phyloP scores from a whole-genome alignment of 768 basidiomycete species.

The Leucogyrophana mollusca region DNA sequence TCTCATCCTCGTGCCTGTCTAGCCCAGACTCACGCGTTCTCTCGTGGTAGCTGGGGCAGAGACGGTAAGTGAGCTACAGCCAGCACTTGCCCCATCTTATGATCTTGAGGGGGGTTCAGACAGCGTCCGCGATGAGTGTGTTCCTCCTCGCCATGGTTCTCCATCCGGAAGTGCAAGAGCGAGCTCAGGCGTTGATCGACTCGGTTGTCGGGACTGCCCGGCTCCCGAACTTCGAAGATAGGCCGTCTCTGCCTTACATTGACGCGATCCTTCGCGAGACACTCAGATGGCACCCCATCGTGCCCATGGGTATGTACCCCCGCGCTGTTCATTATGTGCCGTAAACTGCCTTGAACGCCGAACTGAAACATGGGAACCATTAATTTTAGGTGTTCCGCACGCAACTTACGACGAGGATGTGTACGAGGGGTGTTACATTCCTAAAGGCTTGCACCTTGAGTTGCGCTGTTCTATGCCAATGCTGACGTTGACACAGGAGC shows the following conservation, averaged over 20 bases:
- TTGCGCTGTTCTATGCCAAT: too few species aligned
- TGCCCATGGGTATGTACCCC: constrained; percentile 3
- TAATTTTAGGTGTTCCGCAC: neutral
- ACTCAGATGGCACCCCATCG: constrained; percentile 21
- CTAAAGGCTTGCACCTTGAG: constrained; percentile 8
- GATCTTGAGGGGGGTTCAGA: neutral
- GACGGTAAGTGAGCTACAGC: constrained; percentile 1
- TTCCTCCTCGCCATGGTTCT: constrained; percentile 11
- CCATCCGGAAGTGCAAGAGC: constrained; percentile 8
- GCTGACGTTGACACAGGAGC: neutral
- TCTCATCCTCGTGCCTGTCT: neutral
- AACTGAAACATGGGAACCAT: neutral
- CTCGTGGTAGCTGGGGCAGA: constrained; percentile 3
- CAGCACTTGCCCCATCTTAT: neutral
- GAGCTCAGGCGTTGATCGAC: constrained; percentile 19
- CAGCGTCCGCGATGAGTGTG: constrained; percentile 1
- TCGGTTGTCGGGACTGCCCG: constrained; percentile 4
- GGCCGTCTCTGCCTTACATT: constrained; percentile 19
- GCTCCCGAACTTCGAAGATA: constrained; percentile 12
- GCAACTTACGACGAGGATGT: constrained; percentile 1
- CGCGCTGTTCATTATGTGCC: neutral
- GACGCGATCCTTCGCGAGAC: constrained; percentile 21
- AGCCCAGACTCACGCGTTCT: neutral
- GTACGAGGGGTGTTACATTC: constrained; percentile 4
- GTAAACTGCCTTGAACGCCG: neutral